Conservation (phyloP, 345 rosid genomes). For the Conringia planisiliqua region DNA sequence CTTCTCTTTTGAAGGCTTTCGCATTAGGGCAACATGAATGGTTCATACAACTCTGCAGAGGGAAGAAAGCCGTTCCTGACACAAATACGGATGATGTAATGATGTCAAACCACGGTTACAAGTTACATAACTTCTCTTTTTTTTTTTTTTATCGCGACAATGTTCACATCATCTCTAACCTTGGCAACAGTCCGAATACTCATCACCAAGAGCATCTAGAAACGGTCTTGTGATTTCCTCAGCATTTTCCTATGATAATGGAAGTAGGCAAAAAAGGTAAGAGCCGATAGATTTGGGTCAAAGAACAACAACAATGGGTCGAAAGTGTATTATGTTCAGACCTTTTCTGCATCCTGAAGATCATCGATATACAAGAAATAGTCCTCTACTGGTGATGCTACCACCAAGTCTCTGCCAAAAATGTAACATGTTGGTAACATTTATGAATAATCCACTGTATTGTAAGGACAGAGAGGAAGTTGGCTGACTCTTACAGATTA, state of each 20-base stretch:
- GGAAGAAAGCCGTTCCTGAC: conserved; percentile 90
- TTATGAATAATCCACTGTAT: background rate
- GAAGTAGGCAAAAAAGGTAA: too few species aligned
- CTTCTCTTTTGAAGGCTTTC: conserved; percentile 93
- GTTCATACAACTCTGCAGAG: conserved; percentile 91
- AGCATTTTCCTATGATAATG: conserved; percentile 62
- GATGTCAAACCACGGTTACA: background rate
- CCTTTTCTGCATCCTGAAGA: conserved; percentile 68
- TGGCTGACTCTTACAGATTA: conserved; percentile 66
- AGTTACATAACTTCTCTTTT: background rate
- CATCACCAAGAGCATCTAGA: conserved; percentile 83
- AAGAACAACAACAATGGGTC: background rate
- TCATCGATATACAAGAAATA: conserved; percentile 77
- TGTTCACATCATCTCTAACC: conserved; percentile 41
- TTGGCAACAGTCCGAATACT: conserved; percentile 67
- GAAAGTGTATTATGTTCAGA: conserved; percentile 22
- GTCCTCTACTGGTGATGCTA: conserved; percentile 91
- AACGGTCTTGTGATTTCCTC: conserved; percentile 55
- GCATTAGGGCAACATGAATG: conserved; percentile 91
- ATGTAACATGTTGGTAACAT: conserved; percentile 22
- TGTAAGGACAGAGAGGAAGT: background rate
- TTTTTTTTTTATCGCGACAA: background rate
- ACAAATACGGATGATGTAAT: conserved; percentile 6
- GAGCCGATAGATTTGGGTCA: background rate
- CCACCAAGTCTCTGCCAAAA: conserved; percentile 79